Conservation (phyloP, 148 eudicot genomes). For the Heliosperma pusillum region DNA sequence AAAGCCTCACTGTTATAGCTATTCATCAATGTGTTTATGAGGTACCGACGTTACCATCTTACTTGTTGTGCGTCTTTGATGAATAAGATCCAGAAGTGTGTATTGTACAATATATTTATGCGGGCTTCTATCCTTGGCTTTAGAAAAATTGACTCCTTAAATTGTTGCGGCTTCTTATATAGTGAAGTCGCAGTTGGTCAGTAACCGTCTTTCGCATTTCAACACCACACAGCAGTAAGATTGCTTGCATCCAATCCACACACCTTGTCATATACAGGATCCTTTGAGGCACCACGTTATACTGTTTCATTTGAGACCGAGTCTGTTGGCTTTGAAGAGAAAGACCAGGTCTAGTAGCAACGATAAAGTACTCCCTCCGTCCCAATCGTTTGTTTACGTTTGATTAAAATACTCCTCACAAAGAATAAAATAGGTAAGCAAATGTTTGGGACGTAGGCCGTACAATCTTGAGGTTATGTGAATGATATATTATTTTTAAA, state of each 20-base stretch:
- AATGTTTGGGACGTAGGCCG: no score
- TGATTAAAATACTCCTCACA: no score
- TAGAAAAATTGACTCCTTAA: background rate
- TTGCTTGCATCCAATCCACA: background rate
- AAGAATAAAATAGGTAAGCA: no score
- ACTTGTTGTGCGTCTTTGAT: background rate
- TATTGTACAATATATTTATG: background rate
- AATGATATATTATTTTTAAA: no score
- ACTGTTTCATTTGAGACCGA: background rate
- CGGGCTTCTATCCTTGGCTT: background rate
- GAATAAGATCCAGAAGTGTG: no score
- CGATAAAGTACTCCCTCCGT: background rate
- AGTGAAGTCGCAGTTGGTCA: background rate
- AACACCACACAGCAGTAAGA: background rate
- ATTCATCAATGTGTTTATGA: background rate
- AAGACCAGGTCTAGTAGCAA: background rate
- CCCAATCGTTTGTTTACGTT: no score
- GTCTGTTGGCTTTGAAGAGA: background rate
- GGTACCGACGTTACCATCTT: background rate
- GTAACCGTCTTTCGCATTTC: background rate
- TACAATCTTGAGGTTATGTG: no score
- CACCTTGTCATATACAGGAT: background rate
- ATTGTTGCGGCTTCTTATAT: background rate
- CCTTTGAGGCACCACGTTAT: no score
- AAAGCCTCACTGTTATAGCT: background rate